Conservation (phyloP, 495 filamentous ascomycete genomes). For the Talaromyces stipitatus region DNA sequence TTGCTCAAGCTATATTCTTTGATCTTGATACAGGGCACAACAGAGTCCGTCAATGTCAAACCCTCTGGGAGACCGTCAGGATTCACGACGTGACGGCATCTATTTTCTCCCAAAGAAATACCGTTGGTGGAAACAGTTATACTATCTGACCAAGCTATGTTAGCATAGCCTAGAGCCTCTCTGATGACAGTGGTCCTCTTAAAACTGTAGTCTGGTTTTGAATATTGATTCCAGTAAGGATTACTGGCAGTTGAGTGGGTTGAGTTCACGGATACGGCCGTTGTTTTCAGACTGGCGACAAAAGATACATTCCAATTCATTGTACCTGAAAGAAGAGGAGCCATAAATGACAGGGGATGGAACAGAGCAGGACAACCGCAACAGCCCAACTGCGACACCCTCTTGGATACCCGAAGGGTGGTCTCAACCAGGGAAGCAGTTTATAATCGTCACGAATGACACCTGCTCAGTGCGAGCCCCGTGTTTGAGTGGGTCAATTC, state of each 20-base stretch:
- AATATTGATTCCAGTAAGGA: background rate
- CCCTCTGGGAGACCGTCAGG: background rate
- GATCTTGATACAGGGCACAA: slow-evolving; percentile 12
- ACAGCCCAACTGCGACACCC: background rate
- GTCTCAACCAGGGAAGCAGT: slow-evolving; percentile 1
- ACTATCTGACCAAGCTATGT: background rate
- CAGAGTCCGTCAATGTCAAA: slow-evolving; percentile 5
- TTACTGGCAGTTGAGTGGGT: background rate
- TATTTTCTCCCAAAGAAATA: slow-evolving; percentile 6
- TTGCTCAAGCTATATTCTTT: slow-evolving; percentile 11
- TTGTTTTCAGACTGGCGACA: background rate
- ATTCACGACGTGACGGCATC: slow-evolving; percentile 15
- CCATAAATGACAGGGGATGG: slow-evolving; percentile 9
- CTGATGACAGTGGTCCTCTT: background rate
- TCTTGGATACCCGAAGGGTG: background rate
- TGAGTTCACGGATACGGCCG: background rate
- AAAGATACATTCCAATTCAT: slow-evolving; percentile 10
- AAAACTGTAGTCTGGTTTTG: background rate
- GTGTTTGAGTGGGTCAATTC: slow-evolving; percentile 3
- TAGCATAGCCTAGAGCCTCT: background rate
- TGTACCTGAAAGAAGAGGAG: slow-evolving; percentile 11
- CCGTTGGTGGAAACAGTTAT: slow-evolving; percentile 7
- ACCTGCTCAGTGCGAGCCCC: background rate
- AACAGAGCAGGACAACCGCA: slow-evolving; percentile 4
- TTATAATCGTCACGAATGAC: slow-evolving; percentile 6